These are phyloP conservation scores for Heliophila coronopifolia DNA, from an alignment of 441 rosid species.

Conservation along the genomic window DNA sequence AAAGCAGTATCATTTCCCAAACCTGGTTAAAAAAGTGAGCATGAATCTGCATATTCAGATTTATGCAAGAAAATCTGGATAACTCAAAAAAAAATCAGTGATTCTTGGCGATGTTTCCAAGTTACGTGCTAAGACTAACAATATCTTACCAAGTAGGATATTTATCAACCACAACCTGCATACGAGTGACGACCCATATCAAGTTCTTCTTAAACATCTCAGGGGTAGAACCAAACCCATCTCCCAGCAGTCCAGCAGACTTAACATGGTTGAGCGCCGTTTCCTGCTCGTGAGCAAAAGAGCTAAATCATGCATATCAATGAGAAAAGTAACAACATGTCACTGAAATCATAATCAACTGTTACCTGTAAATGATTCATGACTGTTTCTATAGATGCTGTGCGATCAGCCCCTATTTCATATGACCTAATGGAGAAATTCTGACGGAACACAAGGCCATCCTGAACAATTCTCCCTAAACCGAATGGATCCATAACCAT, in stretches of 20 bases:
- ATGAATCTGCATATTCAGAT: background rate
- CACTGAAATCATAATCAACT: slow-evolving; percentile 1
- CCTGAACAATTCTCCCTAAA: slow-evolving; percentile 79
- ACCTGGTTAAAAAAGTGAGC: background rate
- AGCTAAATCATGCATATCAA: slow-evolving; percentile 1
- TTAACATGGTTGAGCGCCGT: slow-evolving; percentile 89
- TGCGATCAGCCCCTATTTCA: slow-evolving; percentile 96
- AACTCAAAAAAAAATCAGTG: background rate
- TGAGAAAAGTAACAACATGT: background rate
- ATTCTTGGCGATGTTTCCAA: background rate
- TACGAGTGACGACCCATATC: slow-evolving; percentile 93
- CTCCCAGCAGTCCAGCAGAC: slow-evolving; percentile 78
- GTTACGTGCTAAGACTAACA: background rate
- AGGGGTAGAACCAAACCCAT: slow-evolving; percentile 95
- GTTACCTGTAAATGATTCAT: slow-evolving; percentile 96
- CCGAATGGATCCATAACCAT: slow-evolving; percentile 79
- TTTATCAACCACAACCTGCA: slow-evolving; percentile 86
- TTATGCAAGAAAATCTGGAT: slow-evolving; percentile 4
- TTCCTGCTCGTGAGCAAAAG: slow-evolving; percentile 48
- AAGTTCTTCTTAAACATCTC: slow-evolving; percentile 88
- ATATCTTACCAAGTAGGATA: slow-evolving; percentile 84
- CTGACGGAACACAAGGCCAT: slow-evolving; percentile 75
- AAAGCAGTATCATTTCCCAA: background rate
- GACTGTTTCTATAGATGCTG: slow-evolving; percentile 94
- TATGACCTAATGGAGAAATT: slow-evolving; percentile 91